Base-by-base conservation (phyloP, 495 filamentous ascomycete species). In the Poronia punctata region DNA sequence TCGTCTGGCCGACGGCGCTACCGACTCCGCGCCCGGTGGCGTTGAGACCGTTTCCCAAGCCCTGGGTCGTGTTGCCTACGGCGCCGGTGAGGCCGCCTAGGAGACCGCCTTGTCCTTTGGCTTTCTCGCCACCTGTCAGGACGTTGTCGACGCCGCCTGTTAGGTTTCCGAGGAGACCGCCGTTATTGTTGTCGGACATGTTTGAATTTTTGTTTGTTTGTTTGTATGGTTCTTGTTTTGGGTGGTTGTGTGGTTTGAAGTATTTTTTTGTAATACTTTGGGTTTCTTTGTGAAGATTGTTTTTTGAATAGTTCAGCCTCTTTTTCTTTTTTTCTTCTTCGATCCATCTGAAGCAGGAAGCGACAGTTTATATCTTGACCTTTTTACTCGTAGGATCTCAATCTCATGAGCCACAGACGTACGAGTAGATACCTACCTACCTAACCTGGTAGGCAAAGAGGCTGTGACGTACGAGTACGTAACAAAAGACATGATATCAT, bases 41-140 rank as follows among this genome's bases (percentile, higher is more conserved):
- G 23, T 60, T 61, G 3, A 61, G 45, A 19, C 50, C 50, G 17
- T 63, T 61, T 18, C 62, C 62, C n/a, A 56, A 41, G 7, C 61
- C 57, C 29, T 64, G 49, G 10, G 61, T 62, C 0, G 61, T 65
- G 43, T 36, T 55, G 27, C 46, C 48, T 1, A 58, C 48, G 6
- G 52, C 48, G n/a, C 46, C 40, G 12, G 48, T 48, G 14, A 66
- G 47, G 17, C 53, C 49, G 25, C 65, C 63, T 22, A 66, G 51
- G 3, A 68, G 63, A 16, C 65, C 65, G 26, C 61, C 65, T 40
- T 67, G 59, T 11, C 62, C 62, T 4, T 67, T 52, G 10, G 55
- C 52, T 40, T 66, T 49, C 30, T 66, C 65, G 12, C 60, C 64
- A 25, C 63, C 63, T 2, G 61, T 65, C 25, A 65, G 54, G 19